Conservation (phyloP, 768 basidiomycete species). For the Exidia glandulosa region DNA sequence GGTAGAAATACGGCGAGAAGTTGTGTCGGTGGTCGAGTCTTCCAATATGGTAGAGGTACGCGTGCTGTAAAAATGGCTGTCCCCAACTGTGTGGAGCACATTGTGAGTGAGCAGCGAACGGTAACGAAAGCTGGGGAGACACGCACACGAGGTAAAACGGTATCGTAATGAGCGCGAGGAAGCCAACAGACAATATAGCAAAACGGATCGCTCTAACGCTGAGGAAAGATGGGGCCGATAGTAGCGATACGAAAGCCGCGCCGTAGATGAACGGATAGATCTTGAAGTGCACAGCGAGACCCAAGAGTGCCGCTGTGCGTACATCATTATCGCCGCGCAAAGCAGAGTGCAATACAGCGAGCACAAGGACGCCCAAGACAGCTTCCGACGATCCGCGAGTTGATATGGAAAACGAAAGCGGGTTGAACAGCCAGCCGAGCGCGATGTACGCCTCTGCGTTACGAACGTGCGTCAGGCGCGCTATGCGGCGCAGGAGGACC, state of each 20-base stretch:
- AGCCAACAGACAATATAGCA: slow-evolving; percentile 50
- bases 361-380: slow-evolving; percentile 67
- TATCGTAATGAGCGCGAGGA: slow-evolving; percentile 51
- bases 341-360: slow-evolving; percentile 53
- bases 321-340: slow-evolving; percentile 38
- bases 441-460: slow-evolving; percentile 1
- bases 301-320: slow-evolving; percentile 58
- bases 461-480: neutral
- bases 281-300: slow-evolving; percentile 89
- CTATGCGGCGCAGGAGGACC: slow-evolving; percentile 42
- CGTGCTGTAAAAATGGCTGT: slow-evolving; percentile 78
- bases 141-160: slow-evolving; percentile 70
- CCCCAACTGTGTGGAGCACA: slow-evolving; percentile 62
- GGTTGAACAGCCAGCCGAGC: slow-evolving; percentile 64
- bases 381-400: slow-evolving; percentile 95
- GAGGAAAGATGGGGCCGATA: slow-evolving; percentile 20
- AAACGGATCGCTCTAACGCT: slow-evolving; percentile 53
- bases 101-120: neutral
- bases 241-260: slow-evolving; percentile 55
- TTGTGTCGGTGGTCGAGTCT: slow-evolving; percentile 96
- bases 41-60: slow-evolving; percentile 86
- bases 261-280: slow-evolving; percentile 93
- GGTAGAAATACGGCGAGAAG: slow-evolving; percentile 96
- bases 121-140: slow-evolving; percentile 3
- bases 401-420: slow-evolving; percentile 90